Conservation (phyloP, 2,329 filamentous ascomycete species). For the Trichoderma harzianum region DNA sequence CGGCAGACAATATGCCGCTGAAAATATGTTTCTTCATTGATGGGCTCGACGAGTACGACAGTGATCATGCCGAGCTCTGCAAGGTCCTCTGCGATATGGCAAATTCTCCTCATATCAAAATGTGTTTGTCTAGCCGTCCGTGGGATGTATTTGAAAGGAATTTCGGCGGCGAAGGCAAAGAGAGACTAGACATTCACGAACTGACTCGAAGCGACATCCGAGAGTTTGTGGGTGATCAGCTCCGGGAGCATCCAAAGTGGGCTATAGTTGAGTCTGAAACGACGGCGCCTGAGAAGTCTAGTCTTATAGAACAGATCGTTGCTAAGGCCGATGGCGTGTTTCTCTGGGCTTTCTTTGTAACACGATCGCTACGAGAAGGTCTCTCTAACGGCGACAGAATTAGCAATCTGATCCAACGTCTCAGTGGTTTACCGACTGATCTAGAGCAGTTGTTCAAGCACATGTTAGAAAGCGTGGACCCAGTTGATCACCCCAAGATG, state of each 20-base stretch:
- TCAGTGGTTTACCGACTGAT: conserved; percentile 15
- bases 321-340: conserved; percentile 22
- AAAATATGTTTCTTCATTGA: conserved; percentile 23
- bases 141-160: conserved; percentile 17
- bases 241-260: neutral
- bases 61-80: conserved; percentile 17
- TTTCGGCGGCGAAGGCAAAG: neutral
- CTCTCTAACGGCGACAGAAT: neutral
- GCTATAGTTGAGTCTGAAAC: neutral
- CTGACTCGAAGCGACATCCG: conserved; percentile 20
- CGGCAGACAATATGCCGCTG: neutral
- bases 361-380: conserved; percentile 5
- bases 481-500: conserved; percentile 2
- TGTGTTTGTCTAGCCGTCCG: conserved; percentile 21
- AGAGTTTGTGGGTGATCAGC: neutral
- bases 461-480: conserved; percentile 10
- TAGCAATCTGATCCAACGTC: neutral
- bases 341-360: conserved; percentile 24
- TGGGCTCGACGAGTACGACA: conserved; percentile 22
- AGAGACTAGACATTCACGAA: conserved; percentile 21
- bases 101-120: conserved; percentile 11
- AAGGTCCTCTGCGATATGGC: conserved; percentile 11
- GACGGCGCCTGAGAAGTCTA: neutral
- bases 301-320: conserved; percentile 5
- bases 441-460: conserved; percentile 17